Base-by-base conservation (phyloP, 176 grass and related monocot genomes). In the Rhipidocladum racemiflorum region DNA sequence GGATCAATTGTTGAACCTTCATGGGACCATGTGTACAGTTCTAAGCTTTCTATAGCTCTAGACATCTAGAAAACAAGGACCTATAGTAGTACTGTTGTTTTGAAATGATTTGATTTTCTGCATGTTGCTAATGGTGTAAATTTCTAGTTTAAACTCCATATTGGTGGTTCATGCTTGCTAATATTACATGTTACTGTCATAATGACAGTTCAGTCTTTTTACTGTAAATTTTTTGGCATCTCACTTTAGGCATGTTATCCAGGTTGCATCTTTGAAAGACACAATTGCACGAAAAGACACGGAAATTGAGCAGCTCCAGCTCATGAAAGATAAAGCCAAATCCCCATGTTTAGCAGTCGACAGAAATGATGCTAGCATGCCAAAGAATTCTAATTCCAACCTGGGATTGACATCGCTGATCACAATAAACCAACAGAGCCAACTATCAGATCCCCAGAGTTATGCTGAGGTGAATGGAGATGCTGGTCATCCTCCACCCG, bases 201-300 rank as follows among this genome's bases (percentile, higher is more conserved):
- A 75, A n/a, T 66, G 38, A 70, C 7, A 3, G 14, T 35, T 82
- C 20, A 9, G 0, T 23, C 10, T 28, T 78, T 44, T 44, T 62
- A 43, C 9, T 84, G 27, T 40, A 21, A 68, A 64, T 68, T 35
- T 54, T 66, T 16, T 72, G 6, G 1, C 25, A 62, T 80, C 34
- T 72, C 7, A 65, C 17, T 85, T 70, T 34, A 83, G 38, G 64
- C 72, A 40, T 78, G 27, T 77, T 78, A 51, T 81, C 23, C 89
- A 99, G 96, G 96, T 99, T 76, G 81, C 84, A 40, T 95, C 85
- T 76, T 86, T 99, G 56, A 99, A 95, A 84, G 89, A 99, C 67
- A 90, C 87, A 6, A 85, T 99, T 88, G 80, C 80, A 85, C 94
- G 76, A 62, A 99, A 99, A 87, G 92, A 99, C 82, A 77, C 70